phyloP scores from a whole-genome alignment of 192 early-diverging fungal genomes.

The Entomortierella lignicola region DNA sequence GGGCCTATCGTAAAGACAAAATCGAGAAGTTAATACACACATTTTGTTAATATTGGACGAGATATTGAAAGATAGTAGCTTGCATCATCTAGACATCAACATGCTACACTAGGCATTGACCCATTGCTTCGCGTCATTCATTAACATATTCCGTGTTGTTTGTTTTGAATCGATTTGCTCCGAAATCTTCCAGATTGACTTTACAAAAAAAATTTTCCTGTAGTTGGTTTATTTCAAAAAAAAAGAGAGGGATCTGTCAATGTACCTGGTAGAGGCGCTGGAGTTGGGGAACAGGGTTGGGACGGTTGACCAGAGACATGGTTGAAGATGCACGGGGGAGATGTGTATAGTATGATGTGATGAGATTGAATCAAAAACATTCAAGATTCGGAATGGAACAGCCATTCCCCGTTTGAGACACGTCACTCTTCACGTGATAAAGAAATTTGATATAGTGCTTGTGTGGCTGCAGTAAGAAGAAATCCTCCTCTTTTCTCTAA shows the following conservation, averaged over 20 bases:
- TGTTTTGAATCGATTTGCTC: too few relatives aligned
- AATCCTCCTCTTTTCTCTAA: constrained; percentile 36
- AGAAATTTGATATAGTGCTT: not conserved
- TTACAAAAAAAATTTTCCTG: too few relatives aligned
- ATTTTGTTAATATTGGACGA: not conserved
- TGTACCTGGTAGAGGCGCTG: constrained; percentile 55
- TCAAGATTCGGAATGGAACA: too few relatives aligned
- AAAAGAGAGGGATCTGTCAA: not conserved
- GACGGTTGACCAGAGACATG: constrained; percentile 54
- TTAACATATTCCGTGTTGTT: too few relatives aligned
- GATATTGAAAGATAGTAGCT: too few relatives aligned
- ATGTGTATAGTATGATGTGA: too few relatives aligned
- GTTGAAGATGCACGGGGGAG: not conserved
- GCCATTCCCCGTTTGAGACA: not conserved
- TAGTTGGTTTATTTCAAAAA: not conserved
- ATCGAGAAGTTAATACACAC: not conserved
- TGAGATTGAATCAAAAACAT: too few relatives aligned
- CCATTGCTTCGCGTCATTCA: too few relatives aligned
- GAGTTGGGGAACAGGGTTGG: constrained; percentile 50
- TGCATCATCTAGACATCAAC: too few relatives aligned
- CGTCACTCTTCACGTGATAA: constrained; percentile 11
- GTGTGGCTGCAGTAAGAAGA: constrained; percentile 1
- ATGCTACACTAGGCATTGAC: too few relatives aligned
- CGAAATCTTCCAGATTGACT: not conserved
- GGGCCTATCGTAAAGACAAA: too few relatives aligned